Conservation (phyloP, 1,139 yeast genomes). For the Geotrichum carabidarum region DNA sequence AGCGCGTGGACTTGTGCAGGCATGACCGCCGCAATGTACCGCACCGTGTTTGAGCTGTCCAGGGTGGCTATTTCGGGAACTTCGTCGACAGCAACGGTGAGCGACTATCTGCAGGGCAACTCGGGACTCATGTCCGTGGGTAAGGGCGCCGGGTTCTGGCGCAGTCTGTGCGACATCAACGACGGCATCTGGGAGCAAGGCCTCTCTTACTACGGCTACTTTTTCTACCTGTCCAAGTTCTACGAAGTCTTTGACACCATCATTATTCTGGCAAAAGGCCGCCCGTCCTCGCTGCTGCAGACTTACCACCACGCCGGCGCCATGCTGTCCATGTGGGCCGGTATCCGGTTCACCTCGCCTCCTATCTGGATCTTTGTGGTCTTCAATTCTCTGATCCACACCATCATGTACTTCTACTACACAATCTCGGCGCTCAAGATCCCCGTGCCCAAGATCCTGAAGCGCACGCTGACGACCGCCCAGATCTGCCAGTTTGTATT, state of each 20-base stretch:
- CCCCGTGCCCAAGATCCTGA: conserved; percentile 54
- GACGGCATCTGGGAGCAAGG: conserved; percentile 58
- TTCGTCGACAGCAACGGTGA: conserved; percentile 19
- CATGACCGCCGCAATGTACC: conserved; percentile 51
- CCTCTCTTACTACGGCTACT: conserved; percentile 56
- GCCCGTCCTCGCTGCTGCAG: conserved; percentile 63
- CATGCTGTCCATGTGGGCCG: conserved; percentile 81
- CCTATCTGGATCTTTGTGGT: conserved; percentile 81
- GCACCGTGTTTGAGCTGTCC: conserved; percentile 29
- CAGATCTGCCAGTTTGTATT: conserved; percentile 67
- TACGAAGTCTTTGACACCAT: conserved; percentile 69
- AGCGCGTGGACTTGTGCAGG: conserved; percentile 71
- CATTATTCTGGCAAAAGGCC: conserved; percentile 64
- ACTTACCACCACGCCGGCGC: conserved; percentile 81
- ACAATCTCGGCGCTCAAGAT: conserved; percentile 58
- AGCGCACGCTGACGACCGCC: conserved; percentile 58
- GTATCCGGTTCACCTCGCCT: conserved; percentile 63
- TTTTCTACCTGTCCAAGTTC: conserved; percentile 66
- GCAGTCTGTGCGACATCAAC: conserved; percentile 56
- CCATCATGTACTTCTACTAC: conserved; percentile 72
- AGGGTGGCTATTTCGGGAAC: conserved; percentile 13
- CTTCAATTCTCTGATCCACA: conserved; percentile 71
- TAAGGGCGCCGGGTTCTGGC: conserved; percentile 44
- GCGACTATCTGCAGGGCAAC: conserved; percentile 35
- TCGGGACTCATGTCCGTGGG: conserved; percentile 22